These are phyloP conservation scores for Kodamaea anthophila DNA, from an alignment of 1,139 yeast genomes.

Conservation along the genomic window DNA sequence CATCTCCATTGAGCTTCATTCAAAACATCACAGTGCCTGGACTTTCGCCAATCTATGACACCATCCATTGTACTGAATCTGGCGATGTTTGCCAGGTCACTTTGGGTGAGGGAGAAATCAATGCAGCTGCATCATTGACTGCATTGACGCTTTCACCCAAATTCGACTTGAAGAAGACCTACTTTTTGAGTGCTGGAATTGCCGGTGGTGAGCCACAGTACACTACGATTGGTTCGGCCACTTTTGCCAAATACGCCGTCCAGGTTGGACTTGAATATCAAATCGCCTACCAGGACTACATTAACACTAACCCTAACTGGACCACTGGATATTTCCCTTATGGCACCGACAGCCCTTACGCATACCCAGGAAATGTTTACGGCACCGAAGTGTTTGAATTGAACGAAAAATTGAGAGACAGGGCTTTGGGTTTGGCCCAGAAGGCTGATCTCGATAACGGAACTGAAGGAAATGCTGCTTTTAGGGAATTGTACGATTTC, in stretches of 20 bases:
- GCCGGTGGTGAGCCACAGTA: constrained; percentile 56
- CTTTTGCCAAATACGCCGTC: constrained; percentile 57
- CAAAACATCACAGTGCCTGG: constrained; percentile 55
- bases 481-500: constrained; percentile 43
- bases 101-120: constrained; percentile 66
- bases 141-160: constrained; percentile 49
- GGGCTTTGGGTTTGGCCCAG: constrained; percentile 48
- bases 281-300: constrained; percentile 40
- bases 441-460: constrained; percentile 42
- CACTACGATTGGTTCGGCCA: constrained; percentile 49
- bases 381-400: constrained; percentile 65
- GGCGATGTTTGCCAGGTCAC: constrained; percentile 56
- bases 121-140: constrained; percentile 57
- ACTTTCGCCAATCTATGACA: constrained; percentile 54
- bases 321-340: constrained; percentile 54
- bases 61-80: constrained; percentile 48
- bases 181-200: constrained; percentile 60
- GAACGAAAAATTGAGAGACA: constrained; percentile 52
- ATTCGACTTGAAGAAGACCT: constrained; percentile 54
- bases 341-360: constrained; percentile 45
- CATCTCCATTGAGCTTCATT: constrained; percentile 25
- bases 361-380: constrained; percentile 51
- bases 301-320: constrained; percentile 50
- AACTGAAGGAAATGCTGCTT: constrained; percentile 33
- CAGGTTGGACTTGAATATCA: constrained; percentile 60